Evolutionary conservation across 352 stramenopile genomes (phyloP).

Genomic region (Phytopythium delawarense): DNA sequence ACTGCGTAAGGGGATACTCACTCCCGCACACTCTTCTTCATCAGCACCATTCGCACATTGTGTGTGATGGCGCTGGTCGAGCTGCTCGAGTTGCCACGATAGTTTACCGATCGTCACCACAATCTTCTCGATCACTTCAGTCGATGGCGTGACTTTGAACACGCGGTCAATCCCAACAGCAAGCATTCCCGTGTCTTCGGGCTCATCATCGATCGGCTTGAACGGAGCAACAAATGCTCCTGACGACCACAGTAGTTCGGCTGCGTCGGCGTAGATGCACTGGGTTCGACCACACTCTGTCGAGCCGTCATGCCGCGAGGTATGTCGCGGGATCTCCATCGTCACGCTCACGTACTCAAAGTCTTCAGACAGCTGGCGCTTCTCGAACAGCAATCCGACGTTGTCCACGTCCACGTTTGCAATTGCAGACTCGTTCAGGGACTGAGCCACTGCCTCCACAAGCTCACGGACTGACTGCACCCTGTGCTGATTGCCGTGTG

Average conservation of each 20-base stretch:
- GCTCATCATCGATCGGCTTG: neutral
- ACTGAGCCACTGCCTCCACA: neutral
- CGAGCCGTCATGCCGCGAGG: neutral
- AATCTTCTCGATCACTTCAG: conserved; percentile 16
- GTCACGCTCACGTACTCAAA: conserved; percentile 7
- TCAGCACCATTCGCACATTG: conserved; percentile 19
- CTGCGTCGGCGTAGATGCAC: neutral
- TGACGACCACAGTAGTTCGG: neutral
- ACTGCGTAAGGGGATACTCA: conserved; percentile 27
- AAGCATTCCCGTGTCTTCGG: neutral
- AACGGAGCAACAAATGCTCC: neutral
- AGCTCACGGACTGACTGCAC: neutral
- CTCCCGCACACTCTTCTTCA: conserved; percentile 20
- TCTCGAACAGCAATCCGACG: neutral
- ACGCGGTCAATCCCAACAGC: neutral
- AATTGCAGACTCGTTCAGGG: neutral
- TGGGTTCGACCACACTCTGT: conserved; percentile 1
- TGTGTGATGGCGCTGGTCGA: conserved; percentile 21
- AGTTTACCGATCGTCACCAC: conserved; percentile 42
- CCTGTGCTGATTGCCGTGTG: neutral
- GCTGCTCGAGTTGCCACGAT: conserved; percentile 21
- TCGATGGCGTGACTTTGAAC: neutral
- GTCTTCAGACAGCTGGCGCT: conserved; percentile 1
- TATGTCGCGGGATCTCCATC: neutral
- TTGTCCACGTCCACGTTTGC: neutral